phyloP scores from a whole-genome alignment of 352 stramenopile genomes.

The Phytophthora palmivora region DNA sequence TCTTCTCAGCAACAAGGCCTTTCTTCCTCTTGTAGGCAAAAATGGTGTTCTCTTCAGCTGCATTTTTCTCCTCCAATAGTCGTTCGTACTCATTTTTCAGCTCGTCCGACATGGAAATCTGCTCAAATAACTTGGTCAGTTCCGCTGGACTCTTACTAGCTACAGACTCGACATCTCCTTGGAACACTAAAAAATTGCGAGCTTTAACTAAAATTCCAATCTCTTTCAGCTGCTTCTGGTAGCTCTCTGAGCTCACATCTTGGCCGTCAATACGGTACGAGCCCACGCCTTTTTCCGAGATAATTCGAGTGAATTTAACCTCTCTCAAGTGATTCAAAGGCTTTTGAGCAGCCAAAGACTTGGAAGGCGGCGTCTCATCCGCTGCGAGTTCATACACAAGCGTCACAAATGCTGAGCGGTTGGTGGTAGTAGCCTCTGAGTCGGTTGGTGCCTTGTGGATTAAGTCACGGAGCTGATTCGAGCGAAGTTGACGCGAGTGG shows the following conservation, averaged over 20 bases:
- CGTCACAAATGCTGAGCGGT: slow-evolving; percentile 89
- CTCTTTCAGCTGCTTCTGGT: slow-evolving; percentile 93
- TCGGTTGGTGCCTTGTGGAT: slow-evolving; percentile 89
- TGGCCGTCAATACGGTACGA: slow-evolving; percentile 84
- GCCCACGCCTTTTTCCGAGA: slow-evolving; percentile 91
- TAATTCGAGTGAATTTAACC: slow-evolving; percentile 93
- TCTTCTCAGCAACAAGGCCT: slow-evolving; percentile 92
- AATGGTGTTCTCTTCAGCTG: slow-evolving; percentile 93
- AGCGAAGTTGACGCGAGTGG: slow-evolving; percentile 95
- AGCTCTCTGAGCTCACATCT: slow-evolving; percentile 91
- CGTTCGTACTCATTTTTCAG: slow-evolving; percentile 80
- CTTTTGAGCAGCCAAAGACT: slow-evolving; percentile 22
- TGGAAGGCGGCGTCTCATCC: slow-evolving; percentile 61
- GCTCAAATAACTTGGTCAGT: slow-evolving; percentile 97
- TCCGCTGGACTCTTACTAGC: slow-evolving; percentile 96
- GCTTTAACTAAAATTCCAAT: slow-evolving; percentile 99
- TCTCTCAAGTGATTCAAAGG: slow-evolving; percentile 38
- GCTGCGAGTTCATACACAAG: slow-evolving; percentile 93
- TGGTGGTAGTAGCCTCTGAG: slow-evolving; percentile 33
- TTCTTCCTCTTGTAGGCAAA: slow-evolving; percentile 98
- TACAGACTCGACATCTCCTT: slow-evolving; percentile 99
- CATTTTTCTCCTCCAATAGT: slow-evolving; percentile 91
- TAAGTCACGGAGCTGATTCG: slow-evolving; percentile 96
- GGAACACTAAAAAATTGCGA: slow-evolving; percentile 99
- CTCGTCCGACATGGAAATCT: slow-evolving; percentile 94